Conservation (phyloP, 495 filamentous ascomycete species). For the Lasiosphaeria ovina region DNA sequence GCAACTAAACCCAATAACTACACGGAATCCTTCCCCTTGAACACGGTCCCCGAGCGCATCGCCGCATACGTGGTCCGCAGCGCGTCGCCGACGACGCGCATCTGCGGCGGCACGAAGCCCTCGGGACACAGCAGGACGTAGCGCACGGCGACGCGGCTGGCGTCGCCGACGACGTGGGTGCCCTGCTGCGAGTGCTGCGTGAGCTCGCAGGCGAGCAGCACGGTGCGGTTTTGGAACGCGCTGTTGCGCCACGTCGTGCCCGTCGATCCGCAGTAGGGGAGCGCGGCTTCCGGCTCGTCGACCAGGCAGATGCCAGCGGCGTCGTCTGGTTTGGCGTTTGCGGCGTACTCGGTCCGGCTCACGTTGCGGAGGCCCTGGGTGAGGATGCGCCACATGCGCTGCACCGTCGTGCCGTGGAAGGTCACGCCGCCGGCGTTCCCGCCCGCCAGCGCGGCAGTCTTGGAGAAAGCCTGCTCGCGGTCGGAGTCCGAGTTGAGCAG, state of each 20-base stretch:
- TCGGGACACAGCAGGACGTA: constrained; percentile 16
- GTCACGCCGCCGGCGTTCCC: not conserved
- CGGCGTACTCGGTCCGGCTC: not conserved
- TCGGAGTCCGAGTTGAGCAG: constrained; percentile 9
- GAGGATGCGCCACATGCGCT: constrained; percentile 6
- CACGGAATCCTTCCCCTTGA: not conserved
- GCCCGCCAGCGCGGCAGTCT: not conserved
- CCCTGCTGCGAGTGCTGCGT: constrained; percentile 5
- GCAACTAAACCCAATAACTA: not conserved
- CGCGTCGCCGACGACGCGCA: constrained; percentile 9
- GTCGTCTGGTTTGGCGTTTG: not conserved
- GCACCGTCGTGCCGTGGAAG: constrained; percentile 6
- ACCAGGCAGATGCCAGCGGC: not conserved
- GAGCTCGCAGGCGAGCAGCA: constrained; percentile 17
- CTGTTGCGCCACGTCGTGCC: constrained; percentile 7
- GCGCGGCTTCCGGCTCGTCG: constrained; percentile 6
- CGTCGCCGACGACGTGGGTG: constrained; percentile 1
- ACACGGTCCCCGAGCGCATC: constrained; percentile 10
- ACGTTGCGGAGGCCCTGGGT: constrained; percentile 8
- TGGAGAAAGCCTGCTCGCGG: constrained; percentile 7
- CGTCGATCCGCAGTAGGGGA: not conserved
- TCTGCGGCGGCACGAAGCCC: constrained; percentile 11
- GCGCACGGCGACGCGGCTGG: constrained; percentile 4
- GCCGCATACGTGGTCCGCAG: constrained; percentile 6
- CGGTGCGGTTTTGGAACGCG: constrained; percentile 2